Evolutionary conservation across 192 early-diverging fungal species (phyloP), one percentile per base, ranked within the genome.

Genomic region (Podila horticola): DNA sequence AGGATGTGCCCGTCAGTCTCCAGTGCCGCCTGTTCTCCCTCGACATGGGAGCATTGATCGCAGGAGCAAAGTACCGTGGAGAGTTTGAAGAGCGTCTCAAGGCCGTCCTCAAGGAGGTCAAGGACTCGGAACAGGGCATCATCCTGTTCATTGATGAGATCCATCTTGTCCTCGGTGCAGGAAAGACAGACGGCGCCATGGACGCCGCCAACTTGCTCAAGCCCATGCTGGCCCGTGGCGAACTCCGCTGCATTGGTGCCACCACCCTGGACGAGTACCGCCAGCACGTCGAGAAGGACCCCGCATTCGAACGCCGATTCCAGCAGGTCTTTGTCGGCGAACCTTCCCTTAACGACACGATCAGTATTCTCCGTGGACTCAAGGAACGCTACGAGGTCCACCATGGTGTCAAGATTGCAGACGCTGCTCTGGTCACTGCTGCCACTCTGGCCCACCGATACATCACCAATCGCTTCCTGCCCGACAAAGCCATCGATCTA

Each of bases 91-190:
- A 98, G 79, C 92, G 98, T 29, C 90, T 99, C 49, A 98, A 99
- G 90, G 88, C 95, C 0, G 94, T 99, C 10, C 87, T 99, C 50
- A 97, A 97, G 77, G 97, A 99, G 85, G 93, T 98, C 64, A 94
- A 93, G 68, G 94, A 98, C 30, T 91, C 95, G 26, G 88, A 93
- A 45, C 95, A 93, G 38, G 92, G 92, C 22, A 91, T 95, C 28
- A 99, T 99, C 67, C 84, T 99, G 31, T 99, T 99, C 83, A 97
- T 99, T 67, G 98, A 99, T 83, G 98, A 99, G 85, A 93, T 99
- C 51, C 98, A 99, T 74, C 88, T 93, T 3, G 93, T 98, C 19
- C 88, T 99, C 26, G 98, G 98, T 8, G 97, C 97, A 48, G 97
- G 97, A 17, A 94, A 96, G 70, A 75, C 89, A 20, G 93, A 97